Evolutionary conservation across 768 basidiomycete species (phyloP), one percentile per base, ranked within the genome.

Genomic region (Lactifluus pinguis): DNA sequence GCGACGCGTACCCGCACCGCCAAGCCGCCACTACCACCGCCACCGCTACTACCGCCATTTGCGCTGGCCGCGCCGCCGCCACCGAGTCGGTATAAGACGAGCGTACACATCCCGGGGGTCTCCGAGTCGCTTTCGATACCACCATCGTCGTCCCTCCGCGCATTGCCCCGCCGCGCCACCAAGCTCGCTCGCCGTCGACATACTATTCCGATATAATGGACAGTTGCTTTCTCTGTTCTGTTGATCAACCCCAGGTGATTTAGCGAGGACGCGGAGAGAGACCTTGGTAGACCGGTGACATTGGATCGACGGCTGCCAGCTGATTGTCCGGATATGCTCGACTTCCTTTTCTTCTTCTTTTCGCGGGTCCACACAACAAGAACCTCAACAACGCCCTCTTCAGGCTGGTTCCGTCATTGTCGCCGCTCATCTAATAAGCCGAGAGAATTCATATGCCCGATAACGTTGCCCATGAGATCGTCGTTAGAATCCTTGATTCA

Each of bases 31-130:
- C 25, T 25, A 25, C 25, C 25, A 25, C 25, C 25, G 25, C 25
- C 25, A 25, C 25, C 25, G 25, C 25, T 25, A 25, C 14, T 48
- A 15, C 15, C 19, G 32, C 36, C 36, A 1, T 38, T 47, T 54
- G 55, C 59, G 55, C 57, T 17, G 57, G 60, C 63, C 19, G 29
- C 34, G 34, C 59, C 32, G 47, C 55, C 36, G 60, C 36, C 30
- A 19, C 62, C 72, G 32, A 77, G 69, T 25, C 81, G 75, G 21
- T 25, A 25, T 25, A 85, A 80, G 36, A 87, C 76, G 62, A 85
- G 82, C 65, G 83, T 84, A 69, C 95, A 98, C 49, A 86, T 84
- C 94, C 94, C 98, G 0, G 95, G 93, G 25, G 92, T 94, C 72
- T 98, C 95, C 48, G 90, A 92, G 69, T 98, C 95, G 61, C 89